Percentiles rank a stretch among this genome's conserved stretches.
Evolutionary conservation across 495 filamentous ascomycete genomes (phyloP).

Genomic region (Platismatia glauca): DNA sequence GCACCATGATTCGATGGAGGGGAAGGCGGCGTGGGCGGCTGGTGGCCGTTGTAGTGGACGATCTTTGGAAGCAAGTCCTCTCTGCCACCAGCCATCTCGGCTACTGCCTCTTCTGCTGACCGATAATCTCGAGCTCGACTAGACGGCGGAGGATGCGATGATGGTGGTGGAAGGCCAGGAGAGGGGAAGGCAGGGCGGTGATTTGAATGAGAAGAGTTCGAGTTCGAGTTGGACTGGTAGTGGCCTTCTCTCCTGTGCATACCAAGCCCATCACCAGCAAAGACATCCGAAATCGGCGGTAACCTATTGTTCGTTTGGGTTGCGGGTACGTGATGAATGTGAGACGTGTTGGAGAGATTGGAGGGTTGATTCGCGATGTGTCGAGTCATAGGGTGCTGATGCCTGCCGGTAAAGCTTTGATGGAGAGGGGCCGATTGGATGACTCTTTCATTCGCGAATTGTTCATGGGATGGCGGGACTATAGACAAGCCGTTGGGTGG

Average conservation of each 20-base stretch:
- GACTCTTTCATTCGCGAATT: constrained; percentile 91
- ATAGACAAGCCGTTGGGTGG: constrained; percentile 89
- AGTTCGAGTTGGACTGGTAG: constrained; percentile 39
- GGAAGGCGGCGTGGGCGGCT: constrained; percentile 87
- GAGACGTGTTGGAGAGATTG: constrained; percentile 75
- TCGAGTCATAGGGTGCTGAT: constrained; percentile 72
- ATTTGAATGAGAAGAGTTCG: constrained; percentile 65
- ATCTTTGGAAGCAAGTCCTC: constrained; percentile 86
- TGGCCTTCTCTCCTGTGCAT: constrained; percentile 38
- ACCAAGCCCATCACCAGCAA: constrained; percentile 71
- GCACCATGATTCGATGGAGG: constrained; percentile 42
- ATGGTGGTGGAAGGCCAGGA: constrained; percentile 54
- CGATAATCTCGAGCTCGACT: constrained; percentile 77
- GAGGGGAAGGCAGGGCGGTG: constrained; percentile 62
- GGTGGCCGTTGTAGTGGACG: constrained; percentile 86
- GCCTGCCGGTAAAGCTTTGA: constrained; percentile 87
- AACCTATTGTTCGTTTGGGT: constrained; percentile 86
- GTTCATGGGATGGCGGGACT: constrained; percentile 88
- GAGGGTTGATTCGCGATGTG: constrained; percentile 80
- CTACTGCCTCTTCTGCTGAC: constrained; percentile 90
- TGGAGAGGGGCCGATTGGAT: constrained; percentile 96
- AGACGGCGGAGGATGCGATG: constrained; percentile 37
- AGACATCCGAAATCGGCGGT: constrained; percentile 90
- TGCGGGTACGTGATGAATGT: constrained; percentile 86
- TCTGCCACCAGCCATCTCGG: constrained; percentile 78